Evolutionary conservation across 1,139 yeast species (phyloP).

Genomic region (Yamadazyma diospyri): DNA sequence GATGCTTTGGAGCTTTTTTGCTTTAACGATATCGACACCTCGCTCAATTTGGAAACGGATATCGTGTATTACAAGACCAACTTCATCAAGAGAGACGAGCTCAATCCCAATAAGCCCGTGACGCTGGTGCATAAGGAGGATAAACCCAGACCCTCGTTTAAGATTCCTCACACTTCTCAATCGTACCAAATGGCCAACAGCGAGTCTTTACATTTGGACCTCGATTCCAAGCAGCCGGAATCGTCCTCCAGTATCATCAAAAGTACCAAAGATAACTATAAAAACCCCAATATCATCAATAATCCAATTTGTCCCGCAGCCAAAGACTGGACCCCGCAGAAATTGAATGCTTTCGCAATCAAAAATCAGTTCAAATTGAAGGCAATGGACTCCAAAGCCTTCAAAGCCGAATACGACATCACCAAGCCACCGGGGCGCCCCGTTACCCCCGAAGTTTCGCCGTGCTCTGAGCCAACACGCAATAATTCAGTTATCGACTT

Average conservation of each 20-base stretch:
- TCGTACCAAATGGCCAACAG: slow-evolving; percentile 9
- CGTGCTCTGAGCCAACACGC: slow-evolving; percentile 42
- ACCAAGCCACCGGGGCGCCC: slow-evolving; percentile 33
- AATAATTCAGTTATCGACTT: slow-evolving; percentile 43
- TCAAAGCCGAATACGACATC: slow-evolving; percentile 31
- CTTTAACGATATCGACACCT: slow-evolving; percentile 24
- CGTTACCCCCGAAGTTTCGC: slow-evolving; percentile 44
- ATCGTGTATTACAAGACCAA: slow-evolving; percentile 46
- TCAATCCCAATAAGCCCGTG: slow-evolving; percentile 11
- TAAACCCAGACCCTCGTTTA: slow-evolving; percentile 17
- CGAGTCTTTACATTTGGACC: slow-evolving; percentile 6
- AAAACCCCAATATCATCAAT: slow-evolving; percentile 15
- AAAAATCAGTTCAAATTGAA: slow-evolving; percentile 36
- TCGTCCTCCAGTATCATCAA: neutral
- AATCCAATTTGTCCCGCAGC: slow-evolving; percentile 40
- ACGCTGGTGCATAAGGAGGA: slow-evolving; percentile 11
- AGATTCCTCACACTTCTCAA: slow-evolving; percentile 15
- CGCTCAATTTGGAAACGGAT: slow-evolving; percentile 40
- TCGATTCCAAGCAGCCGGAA: slow-evolving; percentile 1
- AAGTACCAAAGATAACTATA: slow-evolving; percentile 11
- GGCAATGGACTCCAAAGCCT: slow-evolving; percentile 37
- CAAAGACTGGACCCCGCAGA: slow-evolving; percentile 36
- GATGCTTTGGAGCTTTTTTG: slow-evolving; percentile 34
- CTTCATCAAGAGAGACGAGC: slow-evolving; percentile 38
- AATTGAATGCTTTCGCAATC: slow-evolving; percentile 25